phyloP scores from a whole-genome alignment of 2,329 filamentous ascomycete species.

The Cladosporium sp. region DNA sequence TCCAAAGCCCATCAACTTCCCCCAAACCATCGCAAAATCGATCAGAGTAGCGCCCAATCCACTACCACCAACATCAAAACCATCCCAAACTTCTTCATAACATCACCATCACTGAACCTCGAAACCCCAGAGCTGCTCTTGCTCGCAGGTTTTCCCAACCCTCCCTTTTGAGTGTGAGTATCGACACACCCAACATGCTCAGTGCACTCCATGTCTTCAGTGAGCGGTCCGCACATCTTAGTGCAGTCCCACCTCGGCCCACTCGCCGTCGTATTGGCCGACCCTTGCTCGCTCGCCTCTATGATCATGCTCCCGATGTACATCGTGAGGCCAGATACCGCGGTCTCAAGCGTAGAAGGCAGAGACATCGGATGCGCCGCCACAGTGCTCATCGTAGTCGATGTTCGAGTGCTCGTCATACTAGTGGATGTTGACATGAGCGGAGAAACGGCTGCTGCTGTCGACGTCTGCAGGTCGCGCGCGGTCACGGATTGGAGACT shows the following conservation, averaged over 20 bases:
- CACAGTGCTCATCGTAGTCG: background rate
- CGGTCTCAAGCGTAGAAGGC: no score
- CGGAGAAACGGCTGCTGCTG: background rate
- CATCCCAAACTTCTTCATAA: background rate
- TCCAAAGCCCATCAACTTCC: no score
- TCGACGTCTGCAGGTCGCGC: background rate
- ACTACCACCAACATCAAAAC: background rate
- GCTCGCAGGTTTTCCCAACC: background rate
- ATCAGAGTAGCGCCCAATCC: background rate
- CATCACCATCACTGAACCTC: background rate
- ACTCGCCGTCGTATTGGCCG: no score
- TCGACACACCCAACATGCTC: background rate
- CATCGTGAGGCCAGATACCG: no score
- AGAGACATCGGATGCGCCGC: no score
- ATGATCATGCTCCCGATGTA: no score
- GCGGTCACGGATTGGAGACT: background rate
- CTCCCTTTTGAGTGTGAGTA: no score
- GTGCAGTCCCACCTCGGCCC: background rate
- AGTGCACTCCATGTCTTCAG: background rate
- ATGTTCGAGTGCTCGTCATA: background rate
- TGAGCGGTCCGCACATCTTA: background rate
- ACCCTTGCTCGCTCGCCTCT: background rate
- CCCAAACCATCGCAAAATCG: no score
- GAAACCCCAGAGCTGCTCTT: background rate
- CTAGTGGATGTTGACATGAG: no score